Base-by-base conservation (phyloP, 148 eudicot species). In the Silene uniflora region DNA sequence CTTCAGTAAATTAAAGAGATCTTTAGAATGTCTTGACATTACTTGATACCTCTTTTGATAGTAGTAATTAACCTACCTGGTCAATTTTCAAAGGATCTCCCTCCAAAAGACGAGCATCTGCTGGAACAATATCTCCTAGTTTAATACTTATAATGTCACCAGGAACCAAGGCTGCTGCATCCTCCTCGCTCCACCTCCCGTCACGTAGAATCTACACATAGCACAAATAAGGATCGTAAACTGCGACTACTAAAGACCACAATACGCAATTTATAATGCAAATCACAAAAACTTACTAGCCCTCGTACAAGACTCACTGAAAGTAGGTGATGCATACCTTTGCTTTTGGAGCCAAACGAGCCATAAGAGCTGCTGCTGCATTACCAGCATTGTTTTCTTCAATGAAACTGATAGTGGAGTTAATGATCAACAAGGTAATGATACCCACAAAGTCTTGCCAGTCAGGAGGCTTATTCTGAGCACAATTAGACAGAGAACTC, bases 381-480 rank as follows among this genome's bases (percentile, higher is more conserved):
- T 96, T 96, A 27, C 99, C 99, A 23, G 99, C 99, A 84, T 96
- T 96, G 76, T 96, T 96, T 78, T 96, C 99, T 79, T 96, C 99
- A 61, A 96, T 87, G 32, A 96, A 96, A 86, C 99, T 96, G 66
- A 96, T 96, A 1, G 99, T 96, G 1, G 99, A 96, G 86, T 96
- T 96, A 46, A 96, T 96, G 63, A 96, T 79, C 60, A 96, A 92
- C 77, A 96, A 81, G 24, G 91, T 92, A 63, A 96, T 96, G 81
- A 96, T 96, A 77, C 99, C 99, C 81, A 96, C 99, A 84, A 96
- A 96, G 39, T 96, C 99, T 83, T 92, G 99, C 99, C 99, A 96
- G 75, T 96, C 99, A 54, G 99, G 99, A 81, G 99, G 98, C 80
- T 92, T 96, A 29, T 86, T 86, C 99, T 96, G 85, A 72, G 46